Base-by-base conservation (phyloP, 2,329 filamentous ascomycete genomes). In the Lachnellula arida region DNA sequence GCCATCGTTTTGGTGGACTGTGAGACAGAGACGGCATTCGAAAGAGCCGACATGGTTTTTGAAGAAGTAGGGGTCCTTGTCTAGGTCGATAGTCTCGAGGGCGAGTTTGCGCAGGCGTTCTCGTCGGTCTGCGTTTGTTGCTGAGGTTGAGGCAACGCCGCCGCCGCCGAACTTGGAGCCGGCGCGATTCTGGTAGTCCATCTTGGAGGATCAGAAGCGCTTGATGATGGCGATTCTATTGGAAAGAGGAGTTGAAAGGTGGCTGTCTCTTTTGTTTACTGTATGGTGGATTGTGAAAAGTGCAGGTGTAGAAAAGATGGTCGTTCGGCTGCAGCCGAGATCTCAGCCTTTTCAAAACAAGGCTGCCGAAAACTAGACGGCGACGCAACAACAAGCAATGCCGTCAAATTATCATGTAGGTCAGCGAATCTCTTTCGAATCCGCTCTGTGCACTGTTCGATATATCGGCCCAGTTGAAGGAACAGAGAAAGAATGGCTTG, bases 41-140 rank as follows among this genome's bases (percentile, higher is more conserved):
- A 97, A 99, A 69, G 88, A 94, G 70, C 94, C 94, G 67, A 97
- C 90, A 75, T 99, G 93, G 79, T 99, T 99, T 74, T 96, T 96
- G 86, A 99, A 99, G 80, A 97, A 97, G 82, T 97, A 99, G 0
- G 94, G 94, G 76, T 99, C 94, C 77, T 97, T 97, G 76, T 97
- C 94, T 61, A 97, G 89, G 78, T 97, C 93, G 80, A 99, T 99
- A 54, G 91, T 95, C 77, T 99, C 94, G 70, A 99, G 89, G 56
- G 94, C 94, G 70, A 99, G 91, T 78, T 97, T 97, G 74, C 93
- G 91, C 40, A 99, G 87, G 61, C 94, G 92, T 75, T 99, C 94
- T 72, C 94, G 90, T 57, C 94, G 91, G 81, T 97, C 94, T 63
- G 94, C 93, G 74, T 97, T 97, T 60, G 91, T 96, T 57, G 91